Evolutionary conservation across 768 basidiomycete genomes (phyloP).

Genomic region (Suillus clintonianus): DNA sequence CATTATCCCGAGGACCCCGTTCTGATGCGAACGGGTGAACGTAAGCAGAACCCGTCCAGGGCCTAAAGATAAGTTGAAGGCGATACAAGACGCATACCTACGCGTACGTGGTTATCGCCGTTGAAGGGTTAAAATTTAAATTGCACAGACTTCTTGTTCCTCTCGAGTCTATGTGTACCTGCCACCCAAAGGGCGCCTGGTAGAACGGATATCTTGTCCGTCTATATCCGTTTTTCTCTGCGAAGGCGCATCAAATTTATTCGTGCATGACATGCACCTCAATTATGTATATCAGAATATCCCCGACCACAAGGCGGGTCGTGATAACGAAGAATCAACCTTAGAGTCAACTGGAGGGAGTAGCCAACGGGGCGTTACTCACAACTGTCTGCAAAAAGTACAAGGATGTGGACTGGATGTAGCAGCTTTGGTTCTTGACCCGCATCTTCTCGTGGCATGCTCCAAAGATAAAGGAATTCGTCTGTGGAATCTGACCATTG

Average conservation of each 20-base stretch:
- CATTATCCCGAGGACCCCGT: neutral
- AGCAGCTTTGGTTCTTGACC: too few relatives aligned
- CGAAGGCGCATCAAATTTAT: neutral
- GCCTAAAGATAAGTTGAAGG: neutral
- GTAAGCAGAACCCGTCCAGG: neutral
- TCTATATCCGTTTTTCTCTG: neutral
- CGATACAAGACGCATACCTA: neutral
- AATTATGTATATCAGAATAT: neutral
- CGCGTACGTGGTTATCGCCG: neutral
- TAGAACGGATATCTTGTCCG: neutral
- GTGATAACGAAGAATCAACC: neutral
- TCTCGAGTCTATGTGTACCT: neutral
- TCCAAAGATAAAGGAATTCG: neutral
- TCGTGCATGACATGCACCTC: neutral
- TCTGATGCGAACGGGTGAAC: neutral
- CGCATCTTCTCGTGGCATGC: too few relatives aligned
- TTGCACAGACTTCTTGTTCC: neutral
- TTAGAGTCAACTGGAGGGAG: neutral
- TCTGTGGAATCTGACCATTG: neutral
- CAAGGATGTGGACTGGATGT: neutral
- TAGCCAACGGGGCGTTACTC: neutral
- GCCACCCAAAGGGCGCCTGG: neutral
- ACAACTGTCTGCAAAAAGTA: neutral
- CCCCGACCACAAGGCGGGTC: neutral
- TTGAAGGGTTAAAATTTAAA: neutral